Conservation (phyloP, 1,284 basidiomycete species). For the Sporisorium iseilematis-ciliati region DNA sequence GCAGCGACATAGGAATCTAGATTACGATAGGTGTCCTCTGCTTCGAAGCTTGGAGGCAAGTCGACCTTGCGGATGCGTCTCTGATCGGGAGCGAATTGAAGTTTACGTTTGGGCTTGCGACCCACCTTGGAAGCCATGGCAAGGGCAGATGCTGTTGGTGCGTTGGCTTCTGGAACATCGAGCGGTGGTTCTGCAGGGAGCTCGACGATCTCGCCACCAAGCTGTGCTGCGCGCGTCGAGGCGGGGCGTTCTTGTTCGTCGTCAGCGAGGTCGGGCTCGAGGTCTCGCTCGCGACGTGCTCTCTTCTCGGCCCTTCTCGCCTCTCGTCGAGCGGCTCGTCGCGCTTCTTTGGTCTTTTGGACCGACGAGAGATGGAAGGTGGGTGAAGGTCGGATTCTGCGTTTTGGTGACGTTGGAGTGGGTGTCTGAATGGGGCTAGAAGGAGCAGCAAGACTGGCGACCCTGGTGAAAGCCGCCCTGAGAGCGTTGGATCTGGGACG, state of each 20-base stretch:
- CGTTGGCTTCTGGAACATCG: conserved; percentile 50
- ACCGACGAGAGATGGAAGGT: conserved; percentile 31
- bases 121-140: conserved; percentile 49
- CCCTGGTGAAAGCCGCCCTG: conserved; percentile 26
- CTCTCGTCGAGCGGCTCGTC: conserved; percentile 32
- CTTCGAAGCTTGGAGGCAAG: conserved; percentile 60
- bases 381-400: conserved; percentile 8
- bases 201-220: conserved; percentile 42
- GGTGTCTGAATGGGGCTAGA: conserved; percentile 18
- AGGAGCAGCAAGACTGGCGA: conserved; percentile 30
- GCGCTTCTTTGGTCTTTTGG: conserved; percentile 42
- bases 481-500: conserved; percentile 25
- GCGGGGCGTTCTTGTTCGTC: conserved; percentile 19
- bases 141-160: conserved; percentile 44
- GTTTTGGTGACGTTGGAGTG: conserved; percentile 6
- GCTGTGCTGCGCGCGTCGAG: conserved; percentile 30
- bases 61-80: conserved; percentile 60
- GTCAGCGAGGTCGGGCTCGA: conserved; percentile 17
- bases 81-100: conserved; percentile 65
- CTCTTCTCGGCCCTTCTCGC: conserved; percentile 21
- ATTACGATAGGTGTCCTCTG: conserved; percentile 63
- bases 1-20: conserved; percentile 63
- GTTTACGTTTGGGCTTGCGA: conserved; percentile 47
- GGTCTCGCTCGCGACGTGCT: conserved; percentile 23
- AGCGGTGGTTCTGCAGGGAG: conserved; percentile 44